A percentile compares a stretch with the other conserved stretches of the same genome.
Conservation (phyloP, 495 filamentous ascomycete species). For the Hypoxylon intermedium region DNA sequence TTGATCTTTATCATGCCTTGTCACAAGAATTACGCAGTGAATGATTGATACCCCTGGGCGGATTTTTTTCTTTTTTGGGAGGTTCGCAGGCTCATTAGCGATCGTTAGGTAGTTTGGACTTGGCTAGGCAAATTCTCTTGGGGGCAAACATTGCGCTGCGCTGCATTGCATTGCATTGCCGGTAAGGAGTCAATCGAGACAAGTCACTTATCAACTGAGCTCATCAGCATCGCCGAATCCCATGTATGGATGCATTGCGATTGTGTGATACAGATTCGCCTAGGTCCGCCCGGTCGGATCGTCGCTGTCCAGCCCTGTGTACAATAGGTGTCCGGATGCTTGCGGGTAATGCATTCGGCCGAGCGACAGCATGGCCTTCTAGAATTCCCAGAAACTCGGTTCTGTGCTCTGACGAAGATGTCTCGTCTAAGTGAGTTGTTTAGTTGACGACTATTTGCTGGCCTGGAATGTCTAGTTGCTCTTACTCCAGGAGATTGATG, state of each 20-base stretch:
- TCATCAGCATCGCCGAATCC: background rate
- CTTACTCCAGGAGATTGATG: too few species aligned
- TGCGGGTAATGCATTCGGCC: slow-evolving; percentile 9
- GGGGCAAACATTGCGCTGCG: slow-evolving; percentile 6
- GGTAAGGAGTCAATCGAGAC: slow-evolving; percentile 3
- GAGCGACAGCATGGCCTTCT: slow-evolving; percentile 1
- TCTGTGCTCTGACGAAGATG: background rate
- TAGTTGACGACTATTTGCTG: too few species aligned
- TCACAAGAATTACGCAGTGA: slow-evolving; percentile 16
- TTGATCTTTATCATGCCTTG: slow-evolving; percentile 15
- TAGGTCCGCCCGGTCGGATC: slow-evolving; percentile 20
- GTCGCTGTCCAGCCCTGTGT: slow-evolving; percentile 1
- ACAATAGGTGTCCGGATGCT: slow-evolving; percentile 8
- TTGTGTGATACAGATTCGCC: slow-evolving; percentile 36
- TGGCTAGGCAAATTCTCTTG: background rate
- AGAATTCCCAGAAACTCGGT: background rate
- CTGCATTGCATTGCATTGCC: slow-evolving; percentile 1
- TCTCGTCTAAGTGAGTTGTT: too few species aligned
- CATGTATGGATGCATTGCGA: background rate
- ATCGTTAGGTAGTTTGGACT: slow-evolving; percentile 1
- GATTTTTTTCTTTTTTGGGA: too few species aligned
- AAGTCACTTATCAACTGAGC: too few species aligned
- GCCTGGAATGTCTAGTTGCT: too few species aligned
- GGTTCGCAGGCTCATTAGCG: slow-evolving; percentile 9
- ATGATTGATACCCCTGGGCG: slow-evolving; percentile 43